Evolutionary conservation across 2,329 filamentous ascomycete genomes (phyloP), one percentile per base, ranked within the genome.

Genomic region (Fusarium agapanthi): DNA sequence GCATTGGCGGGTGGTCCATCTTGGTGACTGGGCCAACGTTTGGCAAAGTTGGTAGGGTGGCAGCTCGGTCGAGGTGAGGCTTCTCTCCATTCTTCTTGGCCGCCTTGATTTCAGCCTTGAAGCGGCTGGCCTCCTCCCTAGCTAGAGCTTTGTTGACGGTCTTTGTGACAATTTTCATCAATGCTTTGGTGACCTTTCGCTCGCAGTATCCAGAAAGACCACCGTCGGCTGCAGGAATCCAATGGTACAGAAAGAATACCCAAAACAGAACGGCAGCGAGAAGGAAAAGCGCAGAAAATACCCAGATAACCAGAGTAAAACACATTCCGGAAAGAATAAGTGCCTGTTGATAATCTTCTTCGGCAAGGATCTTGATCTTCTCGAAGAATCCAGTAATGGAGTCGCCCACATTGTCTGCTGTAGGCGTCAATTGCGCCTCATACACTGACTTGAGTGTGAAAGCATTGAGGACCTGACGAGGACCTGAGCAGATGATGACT

Each of bases 111-210:
- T 87, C 88, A 1, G 84, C 86, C 76, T 85, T 88, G 30, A 83
- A 83, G 75, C 87, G 86, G 76, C 87, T 89, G 69, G 86, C 86
- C 79, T 92, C 91, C 59, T 96, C 92, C 76, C 95, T 94, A 57
- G 91, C 92, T 32, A 98, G 84, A 1, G 95, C 95, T 81, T 94
- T 95, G 83, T 96, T 94, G 77, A 97, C 93, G 83, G 96, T 98
- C 77, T 86, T 88, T 61, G 91, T 90, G 8, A 98, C 95, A 73
- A 98, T 96, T 75, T 90, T 90, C 78, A 92, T 92, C 74, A 99
- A 87, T 74, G 95, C 88, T 77, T 90, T 91, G 83, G 97, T 97
- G 80, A 97, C 92, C 84, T 98, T 98, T 50, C 95, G 92, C 69
- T 93, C 92, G 80, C 96, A 98, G 83, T 97, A 99, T 32, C 91